These are phyloP conservation scores for Pseudoscleropodium purum DNA, from an alignment of 225 moss, liverwort and hornwort species.

Conservation along the genomic window DNA sequence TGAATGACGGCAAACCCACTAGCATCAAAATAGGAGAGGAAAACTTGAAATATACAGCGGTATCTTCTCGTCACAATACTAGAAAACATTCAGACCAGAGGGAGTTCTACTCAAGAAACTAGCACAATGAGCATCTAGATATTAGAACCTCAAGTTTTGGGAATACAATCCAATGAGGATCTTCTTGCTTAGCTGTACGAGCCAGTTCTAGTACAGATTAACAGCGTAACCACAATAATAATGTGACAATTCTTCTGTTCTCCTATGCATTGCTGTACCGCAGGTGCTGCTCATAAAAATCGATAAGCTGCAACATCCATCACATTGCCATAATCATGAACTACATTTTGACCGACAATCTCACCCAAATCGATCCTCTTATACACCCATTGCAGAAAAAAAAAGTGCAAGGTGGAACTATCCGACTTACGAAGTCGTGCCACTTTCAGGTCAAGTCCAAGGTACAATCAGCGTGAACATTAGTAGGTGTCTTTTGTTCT, in stretches of 20 bases:
- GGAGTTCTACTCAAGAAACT: background rate
- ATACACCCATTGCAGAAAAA: background rate
- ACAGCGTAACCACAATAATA: constrained; percentile 9
- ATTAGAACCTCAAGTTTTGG: background rate
- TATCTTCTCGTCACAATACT: constrained; percentile 13
- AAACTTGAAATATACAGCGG: constrained; percentile 15
- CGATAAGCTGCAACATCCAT: constrained; percentile 67
- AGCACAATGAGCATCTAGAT: background rate
- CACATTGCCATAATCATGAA: background rate
- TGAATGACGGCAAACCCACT: background rate
- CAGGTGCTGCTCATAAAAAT: constrained; percentile 96
- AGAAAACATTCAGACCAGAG: constrained; percentile 11
- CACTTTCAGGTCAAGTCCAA: background rate
- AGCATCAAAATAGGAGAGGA: constrained; percentile 2
- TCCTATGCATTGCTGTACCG: constrained; percentile 86
- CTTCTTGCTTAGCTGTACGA: constrained; percentile 3
- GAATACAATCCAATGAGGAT: background rate
- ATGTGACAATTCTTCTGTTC: background rate
- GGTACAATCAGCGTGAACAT: background rate
- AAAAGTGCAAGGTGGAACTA: too few relatives aligned
- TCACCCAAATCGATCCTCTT: background rate
- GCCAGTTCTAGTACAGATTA: background rate
- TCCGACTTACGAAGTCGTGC: background rate
- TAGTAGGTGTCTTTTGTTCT: background rate
- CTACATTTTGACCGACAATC: background rate